These are phyloP conservation scores for Chionographis japonica DNA, from an alignment of 106 monocot genomes.

Conservation along the genomic window DNA sequence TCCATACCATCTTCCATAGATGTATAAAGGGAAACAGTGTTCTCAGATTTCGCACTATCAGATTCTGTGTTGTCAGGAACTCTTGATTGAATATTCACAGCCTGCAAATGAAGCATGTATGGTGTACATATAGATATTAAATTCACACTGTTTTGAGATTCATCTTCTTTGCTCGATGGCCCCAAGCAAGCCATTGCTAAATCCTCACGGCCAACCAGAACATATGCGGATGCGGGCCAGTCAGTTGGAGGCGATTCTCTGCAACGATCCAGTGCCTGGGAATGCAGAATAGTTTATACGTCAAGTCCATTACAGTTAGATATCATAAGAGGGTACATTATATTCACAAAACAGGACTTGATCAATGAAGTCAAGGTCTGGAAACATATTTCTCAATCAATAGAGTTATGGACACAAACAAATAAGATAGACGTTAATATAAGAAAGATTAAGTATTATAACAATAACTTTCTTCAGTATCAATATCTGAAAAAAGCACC, in stretches of 20 bases:
- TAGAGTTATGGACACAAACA: no score
- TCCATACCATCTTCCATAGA: conserved; percentile 92
- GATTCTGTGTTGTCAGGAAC: conserved; percentile 30
- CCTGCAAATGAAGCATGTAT: conserved; percentile 88
- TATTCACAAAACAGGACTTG: neutral
- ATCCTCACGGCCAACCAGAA: conserved; percentile 87
- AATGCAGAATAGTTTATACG: conserved; percentile 6
- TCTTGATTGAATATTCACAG: conserved; percentile 67
- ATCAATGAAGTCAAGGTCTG: no score
- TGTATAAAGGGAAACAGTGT: conserved; percentile 37
- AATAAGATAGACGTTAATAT: no score
- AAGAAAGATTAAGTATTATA: no score
- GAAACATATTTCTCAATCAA: neutral
- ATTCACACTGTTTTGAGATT: conserved; percentile 35
- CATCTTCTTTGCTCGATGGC: conserved; percentile 18
- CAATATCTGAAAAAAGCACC: no score
- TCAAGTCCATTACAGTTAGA: neutral
- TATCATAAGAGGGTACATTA: neutral
- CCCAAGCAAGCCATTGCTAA: conserved; percentile 62
- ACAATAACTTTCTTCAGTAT: no score
- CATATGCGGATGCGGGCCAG: conserved; percentile 90
- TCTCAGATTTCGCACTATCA: conserved; percentile 46
- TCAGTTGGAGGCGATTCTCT: conserved; percentile 86
- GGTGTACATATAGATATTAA: conserved; percentile 63
- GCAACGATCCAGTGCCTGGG: conserved; percentile 83